Conservation (phyloP, 352 stramenopile genomes). For the Pythium graminicola region DNA sequence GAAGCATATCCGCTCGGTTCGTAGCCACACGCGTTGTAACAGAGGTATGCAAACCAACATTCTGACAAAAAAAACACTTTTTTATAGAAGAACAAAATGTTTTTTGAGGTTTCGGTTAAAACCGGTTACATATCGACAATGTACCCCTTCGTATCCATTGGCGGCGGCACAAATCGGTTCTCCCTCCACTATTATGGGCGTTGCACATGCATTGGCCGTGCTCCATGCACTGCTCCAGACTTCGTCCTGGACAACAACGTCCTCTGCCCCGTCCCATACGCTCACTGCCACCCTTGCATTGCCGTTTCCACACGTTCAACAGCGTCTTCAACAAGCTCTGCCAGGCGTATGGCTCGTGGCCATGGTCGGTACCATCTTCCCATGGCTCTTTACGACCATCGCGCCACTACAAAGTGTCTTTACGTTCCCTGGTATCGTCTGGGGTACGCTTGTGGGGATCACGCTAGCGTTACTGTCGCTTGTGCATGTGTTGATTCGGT, state of each 20-base stretch:
- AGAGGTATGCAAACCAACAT: too few relatives aligned
- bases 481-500: conserved; percentile 23
- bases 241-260: not conserved
- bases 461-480: conserved; percentile 18
- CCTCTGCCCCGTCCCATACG: not conserved
- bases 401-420: conserved; percentile 18
- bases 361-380: conserved; percentile 1
- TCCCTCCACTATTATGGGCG: conserved; percentile 21
- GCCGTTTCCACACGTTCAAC: conserved; percentile 25
- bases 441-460: conserved; percentile 7
- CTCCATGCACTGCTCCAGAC: conserved; percentile 22
- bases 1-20: too few relatives aligned
- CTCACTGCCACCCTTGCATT: conserved; percentile 18
- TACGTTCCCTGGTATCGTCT: conserved; percentile 19
- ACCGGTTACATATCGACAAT: too few relatives aligned
- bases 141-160: not conserved
- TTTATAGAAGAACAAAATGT: not conserved
- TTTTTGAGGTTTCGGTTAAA: too few relatives aligned
- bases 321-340: conserved; percentile 26
- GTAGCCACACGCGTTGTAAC: too few relatives aligned
- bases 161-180: too few relatives aligned
- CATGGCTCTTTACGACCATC: conserved; percentile 2
- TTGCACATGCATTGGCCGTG: conserved; percentile 25
- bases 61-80: conserved; percentile 4
- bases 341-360: conserved; percentile 21